phyloP scores from a whole-genome alignment of 768 basidiomycete species.

The Tremella mesenterica region DNA sequence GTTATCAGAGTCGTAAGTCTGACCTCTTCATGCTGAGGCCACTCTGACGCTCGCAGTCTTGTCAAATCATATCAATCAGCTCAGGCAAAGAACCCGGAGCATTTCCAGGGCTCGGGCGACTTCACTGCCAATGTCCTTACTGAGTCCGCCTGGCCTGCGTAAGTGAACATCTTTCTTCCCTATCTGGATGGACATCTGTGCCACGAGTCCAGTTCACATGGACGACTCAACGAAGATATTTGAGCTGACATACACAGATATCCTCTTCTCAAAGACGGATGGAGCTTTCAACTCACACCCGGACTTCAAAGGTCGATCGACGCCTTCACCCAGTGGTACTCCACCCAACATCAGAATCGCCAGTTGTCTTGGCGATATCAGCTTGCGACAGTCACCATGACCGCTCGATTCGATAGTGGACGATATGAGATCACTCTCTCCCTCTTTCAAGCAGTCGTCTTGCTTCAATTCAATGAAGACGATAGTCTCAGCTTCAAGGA shows the following conservation, averaged over 20 bases:
- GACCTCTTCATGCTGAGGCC: not conserved
- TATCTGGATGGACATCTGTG: too few species aligned
- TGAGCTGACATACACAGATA: too few species aligned
- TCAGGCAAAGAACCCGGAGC: constrained; percentile 49
- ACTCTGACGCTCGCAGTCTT: constrained; percentile 51
- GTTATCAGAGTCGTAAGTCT: constrained; percentile 42
- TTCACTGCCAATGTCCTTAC: constrained; percentile 45
- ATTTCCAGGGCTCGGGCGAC: constrained; percentile 56
- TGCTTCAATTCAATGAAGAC: constrained; percentile 74
- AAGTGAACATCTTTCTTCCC: too few species aligned
- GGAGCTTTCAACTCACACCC: constrained; percentile 28
- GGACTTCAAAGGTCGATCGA: constrained; percentile 68
- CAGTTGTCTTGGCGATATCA: constrained; percentile 78
- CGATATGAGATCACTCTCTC: constrained; percentile 83
- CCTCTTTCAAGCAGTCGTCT: constrained; percentile 77
- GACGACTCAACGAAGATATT: too few species aligned
- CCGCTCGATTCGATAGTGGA: constrained; percentile 54
- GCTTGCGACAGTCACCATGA: constrained; percentile 71
- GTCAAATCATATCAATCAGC: constrained; percentile 33
- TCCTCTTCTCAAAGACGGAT: constrained; percentile 11
- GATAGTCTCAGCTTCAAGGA: constrained; percentile 57
- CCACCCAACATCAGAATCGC: constrained; percentile 63
- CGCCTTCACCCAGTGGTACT: constrained; percentile 63
- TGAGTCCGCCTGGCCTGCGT: constrained; percentile 36
- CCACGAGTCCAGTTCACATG: too few species aligned